Conservation (phyloP, 345 rosid genomes). For the Populus nigra region DNA sequence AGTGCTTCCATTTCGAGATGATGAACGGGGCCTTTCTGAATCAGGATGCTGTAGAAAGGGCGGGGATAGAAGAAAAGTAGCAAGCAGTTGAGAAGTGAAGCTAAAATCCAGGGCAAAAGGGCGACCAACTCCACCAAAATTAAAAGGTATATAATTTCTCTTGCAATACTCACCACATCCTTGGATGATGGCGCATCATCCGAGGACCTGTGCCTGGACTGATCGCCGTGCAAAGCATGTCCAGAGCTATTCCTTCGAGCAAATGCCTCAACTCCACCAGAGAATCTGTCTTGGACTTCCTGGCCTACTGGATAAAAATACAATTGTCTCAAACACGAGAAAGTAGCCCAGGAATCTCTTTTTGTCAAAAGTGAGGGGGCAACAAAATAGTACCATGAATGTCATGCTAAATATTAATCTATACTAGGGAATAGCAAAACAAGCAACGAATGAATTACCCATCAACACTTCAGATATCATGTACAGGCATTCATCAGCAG, state of each 20-base stretch:
- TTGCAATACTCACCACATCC: slow-evolving; percentile 43
- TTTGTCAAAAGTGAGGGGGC: neutral
- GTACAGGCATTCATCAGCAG: neutral
- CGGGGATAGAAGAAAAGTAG: neutral
- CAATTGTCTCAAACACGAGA: slow-evolving; percentile 8
- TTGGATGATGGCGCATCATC: slow-evolving; percentile 57
- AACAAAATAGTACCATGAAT: neutral
- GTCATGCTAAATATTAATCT: neutral
- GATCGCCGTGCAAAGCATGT: slow-evolving; percentile 42
- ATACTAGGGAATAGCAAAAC: neutral
- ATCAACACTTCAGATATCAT: neutral
- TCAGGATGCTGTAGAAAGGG: slow-evolving; percentile 44
- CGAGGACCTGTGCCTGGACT: slow-evolving; percentile 47
- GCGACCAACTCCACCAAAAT: neutral
- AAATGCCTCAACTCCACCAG: slow-evolving; percentile 75
- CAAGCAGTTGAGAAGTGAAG: neutral
- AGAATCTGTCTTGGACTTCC: slow-evolving; percentile 58
- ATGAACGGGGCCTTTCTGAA: slow-evolving; percentile 46
- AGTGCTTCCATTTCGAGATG: slow-evolving; percentile 65
- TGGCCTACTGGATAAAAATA: slow-evolving; percentile 39
- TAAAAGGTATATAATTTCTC: neutral
- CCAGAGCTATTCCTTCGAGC: slow-evolving; percentile 53
- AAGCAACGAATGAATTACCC: neutral
- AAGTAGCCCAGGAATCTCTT: neutral
- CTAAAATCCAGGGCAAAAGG: neutral